Base-by-base conservation (phyloP, 2,329 filamentous ascomycete species). In the Botrytis elliptica region DNA sequence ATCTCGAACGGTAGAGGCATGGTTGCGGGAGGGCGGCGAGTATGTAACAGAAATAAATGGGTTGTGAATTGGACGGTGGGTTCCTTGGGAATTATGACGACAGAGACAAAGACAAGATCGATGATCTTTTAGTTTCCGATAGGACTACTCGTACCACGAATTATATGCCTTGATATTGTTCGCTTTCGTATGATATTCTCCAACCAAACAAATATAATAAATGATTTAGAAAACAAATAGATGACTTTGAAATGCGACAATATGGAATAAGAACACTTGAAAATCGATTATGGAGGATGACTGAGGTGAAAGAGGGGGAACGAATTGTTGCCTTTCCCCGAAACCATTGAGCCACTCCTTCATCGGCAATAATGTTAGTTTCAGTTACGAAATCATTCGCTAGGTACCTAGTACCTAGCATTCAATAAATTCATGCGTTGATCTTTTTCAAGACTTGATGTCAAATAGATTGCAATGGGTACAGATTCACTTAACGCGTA, bases 1-100 rank as follows among this genome's bases (percentile, higher is more conserved):
- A 89, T 84, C 81, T 90, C 87, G 86, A 88, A 88, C 14, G 64
- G 71, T 25, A 73, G 52, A 77, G 86, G 81, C 88, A 90, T 90
- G 78, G 70, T 83, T 71, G 75, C 20, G 29, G 25, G 57, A 70
- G 29, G 10, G 22, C 44, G 29, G 40, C 33, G 49, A n/a, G 33
- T 29, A 55, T 14, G 64, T n/a, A 36, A 25, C 16, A 38, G 36
- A 73, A 69, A 73, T 59, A 25, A 33, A 46, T 66, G 46, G 70
- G 63, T 49, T 44, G 14, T 14, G 52, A 29, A 57, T 52, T 52
- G 22, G 70, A n/a, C 4, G 36, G 63, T 62, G 71, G 64, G 71
- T 69, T 59, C 4, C 25, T 49, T 6, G 64, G 60, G 55, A 64
- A 46, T 29, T 44, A 69, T 73, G 71, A 73, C 71, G 71, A 73